Base-by-base conservation (phyloP, 75 land plant genomes). In the Pinus albicaulis region DNA sequence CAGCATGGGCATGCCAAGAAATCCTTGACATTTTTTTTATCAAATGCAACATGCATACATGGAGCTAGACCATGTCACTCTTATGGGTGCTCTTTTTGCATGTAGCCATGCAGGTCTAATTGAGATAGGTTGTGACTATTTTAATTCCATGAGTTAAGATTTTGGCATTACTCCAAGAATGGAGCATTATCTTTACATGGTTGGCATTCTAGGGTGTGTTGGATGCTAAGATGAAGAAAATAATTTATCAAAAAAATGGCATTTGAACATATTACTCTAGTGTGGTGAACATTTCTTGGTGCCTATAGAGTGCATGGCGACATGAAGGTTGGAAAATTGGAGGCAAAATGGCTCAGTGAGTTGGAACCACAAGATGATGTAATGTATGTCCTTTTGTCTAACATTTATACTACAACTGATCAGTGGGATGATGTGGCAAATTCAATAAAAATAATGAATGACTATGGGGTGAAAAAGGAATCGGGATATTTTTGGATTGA, bases 301-400 rank as follows among this genome's bases (percentile, higher is more conserved):
- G 77, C 72, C 20, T 80, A 77, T 23, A 62, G 77, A 31, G 68
- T 38, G 20, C 38, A 75, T 36, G 77, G 77, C 10, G 57, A 75
- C 26, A 17, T 41, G 25, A 71, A 80, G 34, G 17, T 68, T 17
- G 82, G 82, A 38, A 34, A 53, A 14, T 16, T 57, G 72, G 55
- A 55, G 2, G 73, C 41, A 2, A 36, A 63, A 14, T 56, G 0
- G 52, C 62, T 80, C 5, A 7, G 55, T 11, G 34, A 14, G 22
- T 16, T 80, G n/a, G 74, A 80, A 5, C 77, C 82, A n/a, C 26
- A 38, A 31, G 76, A 75, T 36, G 55, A 77, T 28, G 61, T 63
- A 5, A 59, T 72, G 12, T 80, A 80, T 80, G 78, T 80, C 61
- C 62, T 80, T n/a, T 55, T 80, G 23, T 80, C 82, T 2, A 80